Base-by-base conservation (phyloP, 352 stramenopile genomes). In the Pythium sukuiense region DNA sequence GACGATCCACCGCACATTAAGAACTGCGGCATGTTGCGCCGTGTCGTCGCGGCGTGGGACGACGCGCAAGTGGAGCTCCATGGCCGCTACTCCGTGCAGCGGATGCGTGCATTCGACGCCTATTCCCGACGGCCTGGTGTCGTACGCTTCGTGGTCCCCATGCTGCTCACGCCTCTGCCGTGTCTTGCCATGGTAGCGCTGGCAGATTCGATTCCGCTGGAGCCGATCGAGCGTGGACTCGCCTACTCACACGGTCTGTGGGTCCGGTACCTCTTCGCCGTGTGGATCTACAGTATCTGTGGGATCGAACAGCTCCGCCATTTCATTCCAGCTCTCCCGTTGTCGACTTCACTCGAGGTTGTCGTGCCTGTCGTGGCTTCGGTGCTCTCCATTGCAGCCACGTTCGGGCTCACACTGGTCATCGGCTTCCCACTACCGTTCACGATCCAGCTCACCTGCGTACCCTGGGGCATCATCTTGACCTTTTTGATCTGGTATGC, bases 361-460 rank as follows among this genome's bases (percentile, higher is more conserved):
- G 11, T 20, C 52, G 0, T 6, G 5, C 2, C 18, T 65, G 8
- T 57, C 46, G n/a, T 50, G 1, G 41, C 27, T 2, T 6, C 18
- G 18, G 26, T 7, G 6, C 18, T 32, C 1, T 52, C 35, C 20
- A 24, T 41, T 18, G 32, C 32, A 37, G 67, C 16, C 73, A 77
- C 24, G 8, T 53, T 53, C 43, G 6, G 8, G 5, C 11, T 63
- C 16, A 27, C 59, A 7, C 46, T 16, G 18, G 9, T 12, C 6
- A 35, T 60, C 26, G 76, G 66, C 2, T 81, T 72, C 39, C 74
- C 76, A 14, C 46, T 81, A 9, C 69, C 76, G 11, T 84, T 81
- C 59, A 66, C 69, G n/a, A 26, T 76, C 7, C 54, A 71, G 4
- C 20, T 71, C 3, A 59, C 58, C 3, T 76, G 67, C 13, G 48